Evolutionary conservation across 2,329 filamentous ascomycete species (phyloP).

Genomic region (Talaromyces rugulosus): DNA sequence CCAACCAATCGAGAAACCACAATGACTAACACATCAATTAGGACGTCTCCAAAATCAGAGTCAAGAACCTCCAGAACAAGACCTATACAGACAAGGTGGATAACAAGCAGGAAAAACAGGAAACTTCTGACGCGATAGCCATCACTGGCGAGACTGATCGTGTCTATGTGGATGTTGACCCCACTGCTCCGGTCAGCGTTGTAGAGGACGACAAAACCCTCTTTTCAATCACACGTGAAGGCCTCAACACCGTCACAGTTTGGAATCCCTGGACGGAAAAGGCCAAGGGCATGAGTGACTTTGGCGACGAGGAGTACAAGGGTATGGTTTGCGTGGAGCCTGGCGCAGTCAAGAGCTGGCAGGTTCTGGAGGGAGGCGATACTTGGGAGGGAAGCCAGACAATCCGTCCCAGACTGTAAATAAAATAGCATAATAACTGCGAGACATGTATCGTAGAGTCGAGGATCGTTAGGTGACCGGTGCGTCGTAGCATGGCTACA

Average conservation of each 20-base stretch:
- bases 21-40: constrained; percentile 31
- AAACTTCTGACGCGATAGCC: constrained; percentile 59
- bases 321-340: constrained; percentile 94
- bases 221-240: constrained; percentile 76
- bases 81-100: constrained; percentile 81
- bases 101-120: constrained; percentile 59
- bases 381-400: constrained; percentile 62
- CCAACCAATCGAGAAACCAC: not conserved
- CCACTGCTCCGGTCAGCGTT: constrained; percentile 37
- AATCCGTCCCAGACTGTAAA: constrained; percentile 38
- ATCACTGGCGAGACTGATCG: constrained; percentile 81
- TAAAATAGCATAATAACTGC: not conserved
- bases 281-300: constrained; percentile 76
- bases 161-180: constrained; percentile 68
- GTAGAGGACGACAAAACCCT: constrained; percentile 50
- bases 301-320: constrained; percentile 82
- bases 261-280: constrained; percentile 97
- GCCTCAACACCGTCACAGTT: constrained; percentile 81
- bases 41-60: constrained; percentile 71
- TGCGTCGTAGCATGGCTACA: too few relatives aligned
- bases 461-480: too few relatives aligned
- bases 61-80: constrained; percentile 72
- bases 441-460: too few relatives aligned
- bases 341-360: constrained; percentile 76
- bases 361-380: constrained; percentile 75